Conservation (phyloP, 140 eudicot genomes). For the Erigeron philadelphicus region DNA sequence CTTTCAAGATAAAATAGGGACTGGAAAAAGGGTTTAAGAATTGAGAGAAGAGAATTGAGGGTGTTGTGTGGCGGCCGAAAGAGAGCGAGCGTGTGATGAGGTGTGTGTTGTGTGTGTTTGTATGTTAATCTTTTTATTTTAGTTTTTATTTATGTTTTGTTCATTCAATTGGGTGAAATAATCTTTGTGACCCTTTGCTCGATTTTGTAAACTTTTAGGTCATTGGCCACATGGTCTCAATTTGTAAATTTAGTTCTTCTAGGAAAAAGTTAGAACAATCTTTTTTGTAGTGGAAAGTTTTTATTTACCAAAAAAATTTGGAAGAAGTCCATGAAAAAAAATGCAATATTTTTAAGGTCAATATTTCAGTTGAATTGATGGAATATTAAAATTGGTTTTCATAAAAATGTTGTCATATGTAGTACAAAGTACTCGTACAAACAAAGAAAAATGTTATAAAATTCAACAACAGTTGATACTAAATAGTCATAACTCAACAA, state of each 20-base stretch:
- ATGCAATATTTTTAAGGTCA: not conserved
- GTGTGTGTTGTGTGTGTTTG: conserved; percentile 23
- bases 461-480: no score
- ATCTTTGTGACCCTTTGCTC: not conserved
- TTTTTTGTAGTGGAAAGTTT: not conserved
- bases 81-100: conserved; percentile 17
- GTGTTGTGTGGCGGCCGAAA: conserved; percentile 35
- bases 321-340: not conserved
- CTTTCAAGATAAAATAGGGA: conserved; percentile 1
- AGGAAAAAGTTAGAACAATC: not conserved
- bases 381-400: no score
- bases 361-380: no score
- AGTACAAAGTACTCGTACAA: no score
- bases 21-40: conserved; percentile 5
- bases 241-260: not conserved
- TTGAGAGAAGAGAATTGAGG: conserved; percentile 22
- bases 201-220: conserved; percentile 3
- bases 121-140: not conserved
- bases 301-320: not conserved
- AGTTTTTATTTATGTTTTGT: not conserved
- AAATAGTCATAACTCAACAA: no score
- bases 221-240: not conserved
- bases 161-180: not conserved
- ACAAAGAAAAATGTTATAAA: no score
- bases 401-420: no score